Evolutionary conservation across 192 early-diverging fungal genomes (phyloP), one percentile per base, ranked within the genome.

Genomic region (Pecoramyces ruminantium): DNA sequence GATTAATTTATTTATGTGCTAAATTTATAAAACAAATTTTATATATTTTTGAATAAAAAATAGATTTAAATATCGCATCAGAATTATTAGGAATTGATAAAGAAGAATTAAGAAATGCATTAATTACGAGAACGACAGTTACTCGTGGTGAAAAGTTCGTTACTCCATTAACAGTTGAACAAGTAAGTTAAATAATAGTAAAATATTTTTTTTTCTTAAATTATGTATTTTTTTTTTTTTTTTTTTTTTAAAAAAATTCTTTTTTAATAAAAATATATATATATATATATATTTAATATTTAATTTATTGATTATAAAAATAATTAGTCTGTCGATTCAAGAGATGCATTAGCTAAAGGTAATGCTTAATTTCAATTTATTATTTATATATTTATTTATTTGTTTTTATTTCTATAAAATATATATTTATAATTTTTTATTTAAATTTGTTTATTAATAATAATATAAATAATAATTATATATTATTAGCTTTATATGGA

Each of bases 41-140:
- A n/a, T n/a, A n/a, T n/a, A n/a, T 93, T 16, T 86, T 88, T 39
- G 92, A 96, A 79, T 89, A 90, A 78, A 95, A 96, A 81, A 82
- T 83, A 29, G 94, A 95, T n/a, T 89, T 86, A 21, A 90, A 90
- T n/a, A 88, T 93, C 29, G 92, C 90, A 27, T 93, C 95, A 29
- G 89, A 93, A 78, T 90, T 97, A 79, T 89, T 98, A 78, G 95
- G 94, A 30, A 89, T 97, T 0, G 88, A 92, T 30, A 86, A 89
- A 16, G 87, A 90, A 38, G 87, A 88, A 8, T 89, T 98, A 78
- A 87, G 94, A 82, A 88, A 90, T 78, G 89, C 93, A 18, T 87
- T 98, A 42, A 94, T 95, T 4, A 92, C 90, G 86, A 91, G 93
- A 83, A 94, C 94, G 18, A 91, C 92, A 9, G 11, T 9, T 67